Base-by-base conservation (phyloP, 1,284 basidiomycete genomes). In the Heterobasidion occidentale region DNA sequence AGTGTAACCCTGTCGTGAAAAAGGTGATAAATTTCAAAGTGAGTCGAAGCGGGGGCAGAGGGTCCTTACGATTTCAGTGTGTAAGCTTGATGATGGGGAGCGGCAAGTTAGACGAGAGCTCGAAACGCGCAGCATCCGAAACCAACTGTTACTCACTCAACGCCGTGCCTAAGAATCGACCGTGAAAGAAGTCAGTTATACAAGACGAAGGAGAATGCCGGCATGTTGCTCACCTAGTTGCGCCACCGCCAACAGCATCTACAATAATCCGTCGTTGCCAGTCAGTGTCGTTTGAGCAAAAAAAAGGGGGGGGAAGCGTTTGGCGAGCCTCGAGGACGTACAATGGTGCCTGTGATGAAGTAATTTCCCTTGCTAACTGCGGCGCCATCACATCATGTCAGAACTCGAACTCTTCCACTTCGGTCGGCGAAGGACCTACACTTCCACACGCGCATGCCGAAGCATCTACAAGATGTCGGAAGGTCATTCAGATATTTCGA, bases 361-460 rank as follows among this genome's bases (percentile, higher is more conserved):
- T 75, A 64, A 59, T 87, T 88, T 33, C 73, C 71, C 51, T 77
- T 71, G 69, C 86, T 87, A 63, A 88, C 86, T 88, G 57, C 14
- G 35, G 54, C 60, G 17, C 20, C 36, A 42, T 12, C 11, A 11
- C 1, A 42, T 42, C 38, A 7, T 5, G n/a, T 42, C 11, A 42
- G 38, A n/a, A n/a, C 38, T 11, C 11, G 12, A n/a, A 42, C 11
- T n/a, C 4, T 12, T 7, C 12, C 38, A 42, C 46, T 55, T 17
- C 36, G 51, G 15, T 52, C 56, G 53, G 57, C 51, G 42, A 48
- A 7, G 36, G 6, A 45, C 83, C 67, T 65, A 88, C 85, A 88
- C 70, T 84, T 71, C 83, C 83, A 88, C 51, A 88, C 84, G 38
- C 86, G 78, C 62, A 85, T 68, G 1, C 74, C 78, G 59, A 86